Evolutionary conservation across 805 yeast genomes (phyloP).

Genomic region (Yarrowia sp.): DNA sequence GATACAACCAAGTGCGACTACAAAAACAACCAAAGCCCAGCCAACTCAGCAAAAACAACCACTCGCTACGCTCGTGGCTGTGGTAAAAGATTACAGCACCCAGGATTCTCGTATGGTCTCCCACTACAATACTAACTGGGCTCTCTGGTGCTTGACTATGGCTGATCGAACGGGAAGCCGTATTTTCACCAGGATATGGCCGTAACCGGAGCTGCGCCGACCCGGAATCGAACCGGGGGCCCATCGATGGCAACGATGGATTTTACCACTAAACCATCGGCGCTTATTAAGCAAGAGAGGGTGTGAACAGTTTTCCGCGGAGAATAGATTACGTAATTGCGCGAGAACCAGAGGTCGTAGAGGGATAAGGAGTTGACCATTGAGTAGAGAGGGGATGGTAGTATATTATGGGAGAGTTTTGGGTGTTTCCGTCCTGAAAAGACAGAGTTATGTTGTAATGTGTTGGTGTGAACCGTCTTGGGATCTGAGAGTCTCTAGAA

Average conservation of each 20-base stretch:
- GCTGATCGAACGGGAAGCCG: too few species aligned
- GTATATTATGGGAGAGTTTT: neutral
- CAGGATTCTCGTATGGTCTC: constrained; percentile 19
- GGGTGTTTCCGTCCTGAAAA: too few species aligned
- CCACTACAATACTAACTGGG: constrained; percentile 17
- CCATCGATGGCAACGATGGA: too few species aligned
- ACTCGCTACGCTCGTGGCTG: too few species aligned
- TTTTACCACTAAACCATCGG: constrained; percentile 19
- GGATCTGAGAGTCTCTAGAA: too few species aligned
- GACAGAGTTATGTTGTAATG: neutral
- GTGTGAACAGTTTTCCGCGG: neutral
- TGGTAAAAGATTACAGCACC: too few species aligned
- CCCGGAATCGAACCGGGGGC: too few species aligned
- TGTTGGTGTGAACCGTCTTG: neutral
- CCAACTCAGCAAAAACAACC: too few species aligned
- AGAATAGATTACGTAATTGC: neutral
- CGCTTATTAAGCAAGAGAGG: neutral
- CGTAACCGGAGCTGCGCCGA: too few species aligned
- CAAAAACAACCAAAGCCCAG: neutral
- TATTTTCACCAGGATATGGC: too few species aligned
- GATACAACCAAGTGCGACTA: neutral
- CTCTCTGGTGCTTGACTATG: constrained; percentile 19
- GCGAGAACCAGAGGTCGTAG: neutral
- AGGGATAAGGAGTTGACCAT: neutral
- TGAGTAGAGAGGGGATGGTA: neutral